Evolutionary conservation across 2,329 filamentous ascomycete species (phyloP).

Genomic region (Fusarium avenaceum): DNA sequence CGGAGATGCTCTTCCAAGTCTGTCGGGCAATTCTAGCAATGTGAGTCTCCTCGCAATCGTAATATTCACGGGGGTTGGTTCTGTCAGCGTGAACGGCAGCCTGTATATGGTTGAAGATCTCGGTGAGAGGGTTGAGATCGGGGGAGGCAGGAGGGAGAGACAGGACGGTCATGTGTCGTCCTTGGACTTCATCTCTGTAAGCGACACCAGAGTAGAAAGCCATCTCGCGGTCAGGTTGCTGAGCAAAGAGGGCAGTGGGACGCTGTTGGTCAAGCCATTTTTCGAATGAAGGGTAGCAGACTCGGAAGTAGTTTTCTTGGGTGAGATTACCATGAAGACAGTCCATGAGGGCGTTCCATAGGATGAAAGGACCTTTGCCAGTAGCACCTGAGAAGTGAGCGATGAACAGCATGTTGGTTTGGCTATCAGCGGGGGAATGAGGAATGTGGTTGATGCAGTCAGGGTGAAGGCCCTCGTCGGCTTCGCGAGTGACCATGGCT

Average conservation of each 20-base stretch:
- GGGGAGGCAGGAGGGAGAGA: slow-evolving; percentile 25
- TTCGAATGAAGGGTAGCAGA: slow-evolving; percentile 6
- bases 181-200: slow-evolving; percentile 11
- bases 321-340: slow-evolving; percentile 7
- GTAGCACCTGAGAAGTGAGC: slow-evolving; percentile 25
- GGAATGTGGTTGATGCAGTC: slow-evolving; percentile 22
- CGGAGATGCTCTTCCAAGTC: slow-evolving; percentile 18
- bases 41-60: background rate
- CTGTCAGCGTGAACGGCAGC: slow-evolving; percentile 11
- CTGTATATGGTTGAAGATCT: slow-evolving; percentile 20
- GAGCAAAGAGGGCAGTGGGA: slow-evolving; percentile 2
- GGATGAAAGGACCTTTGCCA: slow-evolving; percentile 21
- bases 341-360: slow-evolving; percentile 7
- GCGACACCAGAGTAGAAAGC: slow-evolving; percentile 2
- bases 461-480: slow-evolving; percentile 12
- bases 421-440: background rate
- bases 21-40: background rate
- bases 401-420: slow-evolving; percentile 6
- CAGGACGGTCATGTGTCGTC: slow-evolving; percentile 7
- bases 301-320: slow-evolving; percentile 4
- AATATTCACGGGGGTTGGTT: slow-evolving; percentile 1
- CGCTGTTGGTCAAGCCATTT: slow-evolving; percentile 19
- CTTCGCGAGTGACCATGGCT: slow-evolving; percentile 32
- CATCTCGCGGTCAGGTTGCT: slow-evolving; percentile 5
- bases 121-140: slow-evolving; percentile 31